Percentiles rank a stretch among this genome's conserved stretches.
phyloP scores from a whole-genome alignment of 2,329 filamentous ascomycete genomes.

The Cladophialophora bantiana region DNA sequence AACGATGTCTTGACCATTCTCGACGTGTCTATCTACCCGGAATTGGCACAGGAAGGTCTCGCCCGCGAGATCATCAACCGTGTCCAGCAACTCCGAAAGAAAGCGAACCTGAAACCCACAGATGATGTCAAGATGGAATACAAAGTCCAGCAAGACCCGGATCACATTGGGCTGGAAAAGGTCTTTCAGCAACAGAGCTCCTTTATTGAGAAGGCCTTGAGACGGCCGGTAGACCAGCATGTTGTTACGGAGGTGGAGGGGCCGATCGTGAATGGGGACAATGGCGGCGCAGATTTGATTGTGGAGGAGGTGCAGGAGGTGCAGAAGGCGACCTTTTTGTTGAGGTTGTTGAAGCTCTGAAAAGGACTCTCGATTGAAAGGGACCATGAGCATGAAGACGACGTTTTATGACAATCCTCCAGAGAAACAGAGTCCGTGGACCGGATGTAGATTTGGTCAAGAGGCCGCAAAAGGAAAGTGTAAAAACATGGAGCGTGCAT shows the following conservation, averaged over 20 bases:
- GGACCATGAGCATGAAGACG: conserved; percentile 8
- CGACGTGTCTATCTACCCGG: conserved; percentile 81
- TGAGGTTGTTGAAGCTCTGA: conserved; percentile 77
- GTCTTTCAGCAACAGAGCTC: conserved; percentile 73
- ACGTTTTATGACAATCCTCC: conserved; percentile 1
- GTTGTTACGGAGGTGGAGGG: conserved; percentile 65
- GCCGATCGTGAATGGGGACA: conserved; percentile 52
- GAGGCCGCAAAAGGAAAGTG: conserved; percentile 10
- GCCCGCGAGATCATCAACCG: conserved; percentile 92
- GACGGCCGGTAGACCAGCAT: conserved; percentile 77
- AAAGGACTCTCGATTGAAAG: background rate
- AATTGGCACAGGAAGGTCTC: conserved; percentile 85
- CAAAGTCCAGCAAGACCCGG: conserved; percentile 77
- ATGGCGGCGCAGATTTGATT: conserved; percentile 65
- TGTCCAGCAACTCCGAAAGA: conserved; percentile 91
- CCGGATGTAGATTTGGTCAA: conserved; percentile 11
- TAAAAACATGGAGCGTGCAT: background rate
- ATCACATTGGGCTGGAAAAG: conserved; percentile 73
- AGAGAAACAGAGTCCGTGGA: conserved; percentile 5
- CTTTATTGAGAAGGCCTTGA: conserved; percentile 77
- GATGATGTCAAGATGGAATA: conserved; percentile 98
- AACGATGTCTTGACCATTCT: conserved; percentile 89
- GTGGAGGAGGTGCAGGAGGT: conserved; percentile 85
- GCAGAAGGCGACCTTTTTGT: conserved; percentile 79
- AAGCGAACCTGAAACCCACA: conserved; percentile 85